A percentile compares a stretch with the other conserved stretches of the same genome.
Conservation (phyloP, 208 protist genomes). For the Trypanosoma scelopori region DNA sequence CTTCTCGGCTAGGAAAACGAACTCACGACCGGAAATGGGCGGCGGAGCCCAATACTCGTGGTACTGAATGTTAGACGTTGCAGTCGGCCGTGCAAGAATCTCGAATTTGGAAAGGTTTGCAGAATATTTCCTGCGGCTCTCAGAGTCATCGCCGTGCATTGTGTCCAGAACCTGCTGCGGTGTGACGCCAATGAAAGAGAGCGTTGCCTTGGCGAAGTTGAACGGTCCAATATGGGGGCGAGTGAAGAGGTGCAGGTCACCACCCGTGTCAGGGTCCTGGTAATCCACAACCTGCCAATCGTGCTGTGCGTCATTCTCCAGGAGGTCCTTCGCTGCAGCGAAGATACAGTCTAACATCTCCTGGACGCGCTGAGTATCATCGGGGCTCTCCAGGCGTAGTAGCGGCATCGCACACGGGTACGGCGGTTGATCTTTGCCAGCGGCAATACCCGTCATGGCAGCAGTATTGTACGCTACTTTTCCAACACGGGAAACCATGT, state of each 20-base stretch:
- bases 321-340: constrained; percentile 55
- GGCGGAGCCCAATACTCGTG: constrained; percentile 70
- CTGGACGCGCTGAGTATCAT: constrained; percentile 45
- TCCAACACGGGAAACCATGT: constrained; percentile 61
- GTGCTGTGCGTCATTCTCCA: constrained; percentile 50
- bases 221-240: constrained; percentile 73
- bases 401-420: constrained; percentile 86
- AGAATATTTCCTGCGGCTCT: constrained; percentile 60
- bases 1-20: constrained; percentile 75
- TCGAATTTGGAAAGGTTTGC: constrained; percentile 57
- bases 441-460: constrained; percentile 69
- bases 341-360: constrained; percentile 58
- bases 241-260: constrained; percentile 74
- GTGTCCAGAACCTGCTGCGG: constrained; percentile 54
- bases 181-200: constrained; percentile 53
- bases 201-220: constrained; percentile 74
- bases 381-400: constrained; percentile 43
- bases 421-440: constrained; percentile 70
- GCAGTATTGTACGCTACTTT: constrained; percentile 76
- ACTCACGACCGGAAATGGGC: constrained; percentile 65
- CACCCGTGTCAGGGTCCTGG: constrained; percentile 53
- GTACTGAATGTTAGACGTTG: constrained; percentile 57
- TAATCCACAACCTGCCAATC: constrained; percentile 73
- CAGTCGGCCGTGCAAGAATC: constrained; percentile 39
- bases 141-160: constrained; percentile 66